Conservation (phyloP, 352 stramenopile species). For the Chrysophaeum taylorii region DNA sequence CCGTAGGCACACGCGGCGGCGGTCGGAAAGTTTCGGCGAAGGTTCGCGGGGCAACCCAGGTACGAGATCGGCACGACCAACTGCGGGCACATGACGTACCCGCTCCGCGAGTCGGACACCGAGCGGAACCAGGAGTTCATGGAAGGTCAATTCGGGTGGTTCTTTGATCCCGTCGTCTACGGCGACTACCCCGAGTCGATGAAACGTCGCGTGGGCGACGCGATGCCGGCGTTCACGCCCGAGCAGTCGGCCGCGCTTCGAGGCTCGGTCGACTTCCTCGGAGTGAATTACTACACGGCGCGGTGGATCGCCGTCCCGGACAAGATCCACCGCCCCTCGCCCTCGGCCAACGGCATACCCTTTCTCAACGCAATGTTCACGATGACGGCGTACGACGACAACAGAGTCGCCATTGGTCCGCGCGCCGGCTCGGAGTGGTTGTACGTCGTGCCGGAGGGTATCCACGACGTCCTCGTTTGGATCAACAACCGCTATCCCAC, state of each 20-base stretch:
- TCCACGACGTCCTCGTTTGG: constrained; percentile 72
- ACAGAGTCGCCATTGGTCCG: background rate
- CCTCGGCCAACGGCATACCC: background rate
- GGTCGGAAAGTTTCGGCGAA: background rate
- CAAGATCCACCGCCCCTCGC: background rate
- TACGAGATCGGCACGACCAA: background rate
- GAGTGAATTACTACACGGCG: constrained; percentile 83
- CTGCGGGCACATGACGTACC: constrained; percentile 11
- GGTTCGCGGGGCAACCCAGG: background rate
- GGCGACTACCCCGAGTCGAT: constrained; percentile 83
- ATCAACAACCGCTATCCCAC: constrained; percentile 68
- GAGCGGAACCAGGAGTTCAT: constrained; percentile 62
- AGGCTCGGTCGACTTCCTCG: constrained; percentile 78
- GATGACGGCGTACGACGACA: background rate
- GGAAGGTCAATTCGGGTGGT: constrained; percentile 76
- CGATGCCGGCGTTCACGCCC: constrained; percentile 71
- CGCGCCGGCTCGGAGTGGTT: background rate
- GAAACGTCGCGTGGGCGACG: constrained; percentile 58
- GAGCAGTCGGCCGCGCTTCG: constrained; percentile 59
- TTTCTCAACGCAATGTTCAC: background rate
- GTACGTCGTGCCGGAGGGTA: constrained; percentile 55
- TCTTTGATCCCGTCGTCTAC: constrained; percentile 74
- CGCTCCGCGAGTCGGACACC: constrained; percentile 34
- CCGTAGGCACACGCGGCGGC: background rate
- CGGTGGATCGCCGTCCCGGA: constrained; percentile 27